Evolutionary conservation across 305 asterid species (phyloP).

Genomic region (Fraxinus angustifolia): DNA sequence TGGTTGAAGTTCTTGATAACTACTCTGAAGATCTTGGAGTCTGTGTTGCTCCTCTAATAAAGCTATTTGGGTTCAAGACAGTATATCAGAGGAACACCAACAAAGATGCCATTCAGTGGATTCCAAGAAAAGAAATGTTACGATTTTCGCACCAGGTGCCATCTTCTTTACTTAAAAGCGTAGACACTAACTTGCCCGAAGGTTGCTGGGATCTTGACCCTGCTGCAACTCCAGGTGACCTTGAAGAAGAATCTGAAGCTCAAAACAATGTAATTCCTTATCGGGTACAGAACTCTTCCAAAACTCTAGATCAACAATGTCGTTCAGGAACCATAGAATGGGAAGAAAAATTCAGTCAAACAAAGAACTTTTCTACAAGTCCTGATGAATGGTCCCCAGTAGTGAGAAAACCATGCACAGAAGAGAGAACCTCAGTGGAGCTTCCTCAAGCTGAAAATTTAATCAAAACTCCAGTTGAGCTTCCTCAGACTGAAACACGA

Average conservation of each 20-base stretch:
- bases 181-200: slow-evolving; percentile 57
- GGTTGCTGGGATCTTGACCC: slow-evolving; percentile 98
- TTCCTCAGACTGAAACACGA: slow-evolving; percentile 18
- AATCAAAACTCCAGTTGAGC: slow-evolving; percentile 18
- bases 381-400: slow-evolving; percentile 6
- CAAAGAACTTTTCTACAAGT: slow-evolving; percentile 4
- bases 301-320: slow-evolving; percentile 8
- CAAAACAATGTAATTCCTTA: slow-evolving; percentile 17
- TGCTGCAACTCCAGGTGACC: slow-evolving; percentile 54
- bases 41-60: slow-evolving; percentile 69
- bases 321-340: slow-evolving; percentile 10
- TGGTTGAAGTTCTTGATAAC: slow-evolving; percentile 87
- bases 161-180: slow-evolving; percentile 64
- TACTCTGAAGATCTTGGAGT: slow-evolving; percentile 84
- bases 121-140: slow-evolving; percentile 83
- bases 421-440: slow-evolving; percentile 4
- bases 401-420: background rate
- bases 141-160: slow-evolving; percentile 97
- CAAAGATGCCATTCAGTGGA: slow-evolving; percentile 49
- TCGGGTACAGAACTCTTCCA: slow-evolving; percentile 17
- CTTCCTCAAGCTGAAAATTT: background rate
- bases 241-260: slow-evolving; percentile 23
- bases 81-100: slow-evolving; percentile 60
- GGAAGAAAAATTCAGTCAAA: slow-evolving; percentile 17
- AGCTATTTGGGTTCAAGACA: slow-evolving; percentile 73